phyloP scores from a whole-genome alignment of 768 basidiomycete species.

The Pleurotus pulmonarius region DNA sequence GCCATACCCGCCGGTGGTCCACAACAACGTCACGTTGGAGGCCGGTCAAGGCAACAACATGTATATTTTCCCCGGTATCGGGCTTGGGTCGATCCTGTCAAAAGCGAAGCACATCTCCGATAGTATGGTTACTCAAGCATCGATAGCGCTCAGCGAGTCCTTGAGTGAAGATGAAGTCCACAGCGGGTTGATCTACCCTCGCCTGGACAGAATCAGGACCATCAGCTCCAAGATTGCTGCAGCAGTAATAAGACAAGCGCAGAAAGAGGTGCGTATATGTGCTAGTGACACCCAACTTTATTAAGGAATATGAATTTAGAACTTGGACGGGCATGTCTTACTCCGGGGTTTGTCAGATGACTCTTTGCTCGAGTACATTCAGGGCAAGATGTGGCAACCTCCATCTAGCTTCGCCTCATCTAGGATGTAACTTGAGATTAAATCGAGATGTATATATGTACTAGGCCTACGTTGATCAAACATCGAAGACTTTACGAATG shows the following conservation, averaged over 20 bases:
- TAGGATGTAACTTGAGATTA: conserved; percentile 3
- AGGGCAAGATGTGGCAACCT: conserved; percentile 57
- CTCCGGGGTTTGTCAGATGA: conserved; percentile 46
- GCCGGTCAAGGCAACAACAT: conserved; percentile 83
- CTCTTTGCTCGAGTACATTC: conserved; percentile 44
- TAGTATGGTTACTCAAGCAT: conserved; percentile 63
- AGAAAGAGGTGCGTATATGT: conserved; percentile 46
- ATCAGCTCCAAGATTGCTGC: conserved; percentile 60
- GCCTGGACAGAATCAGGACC: conserved; percentile 61
- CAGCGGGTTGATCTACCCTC: conserved; percentile 62
- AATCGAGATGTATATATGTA: no score
- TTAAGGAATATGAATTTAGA: conserved; percentile 20
- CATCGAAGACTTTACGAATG: no score
- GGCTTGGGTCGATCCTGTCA: conserved; percentile 58
- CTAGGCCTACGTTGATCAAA: no score
- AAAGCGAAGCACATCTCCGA: conserved; percentile 60
- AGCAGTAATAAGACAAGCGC: conserved; percentile 61
- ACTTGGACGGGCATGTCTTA: conserved; percentile 40
- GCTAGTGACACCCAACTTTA: background rate
- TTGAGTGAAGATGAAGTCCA: conserved; percentile 52
- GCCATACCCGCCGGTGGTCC: conserved; percentile 56
- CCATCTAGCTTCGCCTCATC: conserved; percentile 13
- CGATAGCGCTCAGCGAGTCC: conserved; percentile 57
- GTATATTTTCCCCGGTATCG: conserved; percentile 65
- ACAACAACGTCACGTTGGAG: conserved; percentile 44